These are phyloP conservation scores for Monilinia aucupariae DNA, from an alignment of 2,329 filamentous ascomycete species.

Conservation along the genomic window DNA sequence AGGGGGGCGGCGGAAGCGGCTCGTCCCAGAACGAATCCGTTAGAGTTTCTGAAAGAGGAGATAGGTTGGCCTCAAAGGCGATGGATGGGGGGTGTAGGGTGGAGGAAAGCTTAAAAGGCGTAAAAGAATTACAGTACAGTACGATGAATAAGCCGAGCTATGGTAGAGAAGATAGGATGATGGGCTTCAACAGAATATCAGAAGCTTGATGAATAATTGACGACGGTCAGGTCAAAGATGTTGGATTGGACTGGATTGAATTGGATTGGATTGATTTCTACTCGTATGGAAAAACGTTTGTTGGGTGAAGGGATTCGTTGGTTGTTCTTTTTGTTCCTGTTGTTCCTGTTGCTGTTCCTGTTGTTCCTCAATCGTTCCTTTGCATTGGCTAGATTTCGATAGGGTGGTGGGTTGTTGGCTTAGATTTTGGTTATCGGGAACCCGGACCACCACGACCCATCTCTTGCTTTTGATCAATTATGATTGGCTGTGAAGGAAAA, in stretches of 20 bases:
- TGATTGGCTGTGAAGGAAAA: constrained; percentile 5
- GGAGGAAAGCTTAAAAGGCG: neutral
- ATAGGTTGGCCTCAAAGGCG: neutral
- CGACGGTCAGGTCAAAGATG: neutral
- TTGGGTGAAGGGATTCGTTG: too few relatives aligned
- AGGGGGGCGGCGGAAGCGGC: neutral
- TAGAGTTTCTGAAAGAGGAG: neutral
- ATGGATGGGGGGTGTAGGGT: neutral
- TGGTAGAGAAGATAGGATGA: too few relatives aligned
- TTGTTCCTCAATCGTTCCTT: neutral
- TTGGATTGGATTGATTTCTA: too few relatives aligned
- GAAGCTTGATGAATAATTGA: neutral
- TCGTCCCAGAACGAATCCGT: neutral
- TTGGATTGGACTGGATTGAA: too few relatives aligned
- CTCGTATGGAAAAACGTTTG: neutral
- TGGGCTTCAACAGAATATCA: neutral
- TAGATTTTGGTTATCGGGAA: constrained; percentile 5
- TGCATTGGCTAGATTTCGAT: neutral
- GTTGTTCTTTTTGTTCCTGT: neutral
- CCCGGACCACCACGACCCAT: neutral
- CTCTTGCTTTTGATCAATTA: neutral
- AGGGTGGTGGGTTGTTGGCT: neutral
- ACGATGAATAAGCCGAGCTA: neutral
- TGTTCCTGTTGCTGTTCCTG: neutral
- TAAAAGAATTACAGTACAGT: neutral